Evolutionary conservation across 495 filamentous ascomycete genomes (phyloP).

Genomic region (Cercophora sp.): DNA sequence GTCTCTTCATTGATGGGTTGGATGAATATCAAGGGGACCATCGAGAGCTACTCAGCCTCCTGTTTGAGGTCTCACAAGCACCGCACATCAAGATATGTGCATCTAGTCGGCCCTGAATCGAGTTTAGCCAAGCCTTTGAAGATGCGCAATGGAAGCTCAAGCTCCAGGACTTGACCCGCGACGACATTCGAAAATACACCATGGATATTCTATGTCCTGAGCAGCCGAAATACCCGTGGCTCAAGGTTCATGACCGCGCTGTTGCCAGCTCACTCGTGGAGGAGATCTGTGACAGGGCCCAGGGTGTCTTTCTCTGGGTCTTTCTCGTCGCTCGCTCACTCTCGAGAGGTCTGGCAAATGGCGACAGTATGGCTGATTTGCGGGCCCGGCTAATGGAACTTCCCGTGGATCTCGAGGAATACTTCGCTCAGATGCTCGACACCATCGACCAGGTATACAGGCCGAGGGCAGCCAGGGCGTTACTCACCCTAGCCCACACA

Average conservation of each 20-base stretch:
- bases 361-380: slow-evolving; percentile 26
- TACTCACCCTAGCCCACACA: too few relatives aligned
- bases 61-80: not conserved
- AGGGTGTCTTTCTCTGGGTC: slow-evolving; percentile 44
- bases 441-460: slow-evolving; percentile 13
- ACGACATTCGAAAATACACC: slow-evolving; percentile 24
- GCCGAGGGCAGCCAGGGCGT: too few relatives aligned
- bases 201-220: not conserved
- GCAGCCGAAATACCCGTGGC: not conserved
- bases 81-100: slow-evolving; percentile 42
- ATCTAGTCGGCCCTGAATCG: slow-evolving; percentile 46
- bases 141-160: slow-evolving; percentile 7
- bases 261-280: slow-evolving; percentile 5
- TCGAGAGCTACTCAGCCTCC: not conserved
- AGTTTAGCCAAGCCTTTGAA: slow-evolving; percentile 39
- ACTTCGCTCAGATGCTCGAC: slow-evolving; percentile 25
- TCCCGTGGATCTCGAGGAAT: slow-evolving; percentile 23
- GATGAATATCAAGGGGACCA: slow-evolving; percentile 1
- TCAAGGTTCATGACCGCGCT: not conserved
- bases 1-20: not conserved
- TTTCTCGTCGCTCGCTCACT: slow-evolving; percentile 30
- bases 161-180: slow-evolving; percentile 21
- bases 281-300: slow-evolving; percentile 23
- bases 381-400: slow-evolving; percentile 19
- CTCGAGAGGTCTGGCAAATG: slow-evolving; percentile 26